Evolutionary conservation across 2,329 filamentous ascomycete genomes (phyloP).

Genomic region (Aureobasidium lini): DNA sequence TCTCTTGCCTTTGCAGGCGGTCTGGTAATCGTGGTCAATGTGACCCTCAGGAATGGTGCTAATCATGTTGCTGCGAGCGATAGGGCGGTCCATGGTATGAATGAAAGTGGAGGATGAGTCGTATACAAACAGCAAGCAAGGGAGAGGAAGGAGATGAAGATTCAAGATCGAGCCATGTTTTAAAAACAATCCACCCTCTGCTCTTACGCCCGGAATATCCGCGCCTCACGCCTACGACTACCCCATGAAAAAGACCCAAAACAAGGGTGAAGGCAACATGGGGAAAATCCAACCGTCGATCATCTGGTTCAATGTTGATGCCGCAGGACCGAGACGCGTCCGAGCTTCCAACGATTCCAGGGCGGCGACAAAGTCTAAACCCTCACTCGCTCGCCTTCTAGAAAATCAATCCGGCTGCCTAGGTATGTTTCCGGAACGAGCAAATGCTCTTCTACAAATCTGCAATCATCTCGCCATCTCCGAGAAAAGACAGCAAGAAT

Average conservation of each 20-base stretch:
- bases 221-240: background rate
- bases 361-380: background rate
- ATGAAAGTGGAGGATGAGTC: background rate
- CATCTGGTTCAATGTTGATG: background rate
- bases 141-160: background rate
- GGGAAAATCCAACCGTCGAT: conserved; percentile 1
- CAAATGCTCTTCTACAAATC: background rate
- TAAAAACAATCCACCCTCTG: background rate
- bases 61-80: background rate
- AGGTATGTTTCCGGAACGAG: too few relatives aligned
- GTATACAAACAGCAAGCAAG: background rate
- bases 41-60: background rate
- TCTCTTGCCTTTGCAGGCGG: background rate
- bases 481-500: background rate
- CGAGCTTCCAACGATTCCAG: background rate
- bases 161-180: background rate
- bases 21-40: conserved; percentile 4
- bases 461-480: background rate
- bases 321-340: background rate
- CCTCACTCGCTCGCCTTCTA: background rate
- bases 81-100: background rate
- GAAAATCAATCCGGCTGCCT: too few relatives aligned
- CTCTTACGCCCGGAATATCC: background rate
- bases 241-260: background rate
- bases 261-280: background rate